Evolutionary conservation across 2,329 filamentous ascomycete species (phyloP).

Genomic region (Xylariaceae sp.): DNA sequence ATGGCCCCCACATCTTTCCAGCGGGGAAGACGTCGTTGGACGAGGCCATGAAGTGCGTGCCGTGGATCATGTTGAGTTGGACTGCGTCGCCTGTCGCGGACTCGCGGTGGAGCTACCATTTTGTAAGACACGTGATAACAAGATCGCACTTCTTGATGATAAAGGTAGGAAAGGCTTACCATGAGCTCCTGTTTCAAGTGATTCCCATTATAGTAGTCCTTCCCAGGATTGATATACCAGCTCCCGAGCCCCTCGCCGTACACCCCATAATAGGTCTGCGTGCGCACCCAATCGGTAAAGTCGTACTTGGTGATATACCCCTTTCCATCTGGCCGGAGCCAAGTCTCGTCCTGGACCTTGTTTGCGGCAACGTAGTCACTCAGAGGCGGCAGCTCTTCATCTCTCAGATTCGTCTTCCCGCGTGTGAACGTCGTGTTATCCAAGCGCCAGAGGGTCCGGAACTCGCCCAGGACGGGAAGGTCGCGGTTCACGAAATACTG

Average conservation of each 20-base stretch:
- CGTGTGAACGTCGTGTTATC: constrained; percentile 43
- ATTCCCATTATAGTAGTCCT: constrained; percentile 48
- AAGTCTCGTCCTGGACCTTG: constrained; percentile 51
- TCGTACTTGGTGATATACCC: constrained; percentile 48
- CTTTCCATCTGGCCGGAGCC: constrained; percentile 40
- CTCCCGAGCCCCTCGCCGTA: constrained; percentile 44
- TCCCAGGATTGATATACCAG: constrained; percentile 47
- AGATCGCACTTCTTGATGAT: too few species aligned
- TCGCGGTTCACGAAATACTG: constrained; percentile 49
- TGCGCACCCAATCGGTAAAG: constrained; percentile 31
- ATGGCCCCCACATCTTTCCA: constrained; percentile 40
- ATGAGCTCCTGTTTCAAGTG: constrained; percentile 49
- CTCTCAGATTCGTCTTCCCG: constrained; percentile 40
- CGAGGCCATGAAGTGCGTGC: constrained; percentile 40
- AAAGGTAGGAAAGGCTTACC: constrained; percentile 19
- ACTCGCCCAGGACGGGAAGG: constrained; percentile 43
- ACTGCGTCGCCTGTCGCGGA: constrained; percentile 45
- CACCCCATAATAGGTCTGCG: constrained; percentile 43
- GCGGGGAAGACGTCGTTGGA: constrained; percentile 33
- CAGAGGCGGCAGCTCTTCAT: constrained; percentile 40
- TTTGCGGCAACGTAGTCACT: constrained; percentile 38
- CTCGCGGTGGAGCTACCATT: constrained; percentile 43
- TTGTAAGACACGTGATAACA: background rate
- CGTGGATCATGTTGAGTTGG: constrained; percentile 50
- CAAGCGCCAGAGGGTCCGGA: constrained; percentile 45